Conservation (phyloP, 495 filamentous ascomycete genomes). For the Glutinoglossum americanum region DNA sequence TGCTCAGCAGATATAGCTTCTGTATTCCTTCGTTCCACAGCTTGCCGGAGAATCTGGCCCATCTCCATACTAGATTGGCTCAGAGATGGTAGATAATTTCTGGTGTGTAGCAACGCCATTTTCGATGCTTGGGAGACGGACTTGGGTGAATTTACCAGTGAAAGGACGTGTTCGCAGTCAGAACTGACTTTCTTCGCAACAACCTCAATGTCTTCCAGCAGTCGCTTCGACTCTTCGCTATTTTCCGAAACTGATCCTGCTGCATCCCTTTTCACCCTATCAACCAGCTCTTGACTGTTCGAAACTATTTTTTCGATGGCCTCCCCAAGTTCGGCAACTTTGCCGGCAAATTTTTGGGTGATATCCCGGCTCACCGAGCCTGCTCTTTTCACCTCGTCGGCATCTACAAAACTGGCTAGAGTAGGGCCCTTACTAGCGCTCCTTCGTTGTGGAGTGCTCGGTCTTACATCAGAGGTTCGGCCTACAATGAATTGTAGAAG, state of each 20-base stretch:
- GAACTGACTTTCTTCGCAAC: slow-evolving; percentile 67
- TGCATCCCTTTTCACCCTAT: slow-evolving; percentile 17
- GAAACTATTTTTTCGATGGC: slow-evolving; percentile 28
- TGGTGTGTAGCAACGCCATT: slow-evolving; percentile 67
- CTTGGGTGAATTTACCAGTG: slow-evolving; percentile 42
- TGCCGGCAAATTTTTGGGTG: slow-evolving; percentile 29
- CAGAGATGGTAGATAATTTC: slow-evolving; percentile 68
- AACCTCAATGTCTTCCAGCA: slow-evolving; percentile 71
- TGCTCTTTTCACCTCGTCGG: slow-evolving; percentile 40
- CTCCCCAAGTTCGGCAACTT: slow-evolving; percentile 28
- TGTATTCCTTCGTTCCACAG: slow-evolving; percentile 38
- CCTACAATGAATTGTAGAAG: neutral
- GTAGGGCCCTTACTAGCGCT: slow-evolving; percentile 19
- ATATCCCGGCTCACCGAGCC: slow-evolving; percentile 26
- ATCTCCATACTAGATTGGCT: slow-evolving; percentile 50
- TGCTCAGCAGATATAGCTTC: slow-evolving; percentile 35
- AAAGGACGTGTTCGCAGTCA: slow-evolving; percentile 62
- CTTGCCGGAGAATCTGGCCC: slow-evolving; percentile 44
- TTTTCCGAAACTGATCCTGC: slow-evolving; percentile 13
- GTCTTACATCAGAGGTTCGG: neutral
- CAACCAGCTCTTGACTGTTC: slow-evolving; percentile 29
- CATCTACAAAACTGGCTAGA: slow-evolving; percentile 52
- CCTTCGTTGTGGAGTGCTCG: slow-evolving; percentile 16
- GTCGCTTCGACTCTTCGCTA: slow-evolving; percentile 25
- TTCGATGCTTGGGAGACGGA: slow-evolving; percentile 64